Base-by-base conservation (phyloP, 2,329 filamentous ascomycete genomes). In the Paecilomyces niveus region DNA sequence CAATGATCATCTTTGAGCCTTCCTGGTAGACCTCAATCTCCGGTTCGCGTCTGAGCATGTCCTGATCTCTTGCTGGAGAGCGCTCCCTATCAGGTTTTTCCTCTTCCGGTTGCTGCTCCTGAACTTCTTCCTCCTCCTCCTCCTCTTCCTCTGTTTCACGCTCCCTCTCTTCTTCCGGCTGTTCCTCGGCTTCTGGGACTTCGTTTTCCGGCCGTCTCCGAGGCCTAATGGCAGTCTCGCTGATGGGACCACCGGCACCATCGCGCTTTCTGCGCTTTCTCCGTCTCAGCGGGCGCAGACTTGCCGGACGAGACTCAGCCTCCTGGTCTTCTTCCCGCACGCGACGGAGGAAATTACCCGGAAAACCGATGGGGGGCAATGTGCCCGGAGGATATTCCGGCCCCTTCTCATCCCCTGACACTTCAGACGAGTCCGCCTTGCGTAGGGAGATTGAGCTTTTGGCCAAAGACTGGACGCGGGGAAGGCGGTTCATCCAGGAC, bases 401-500 rank as follows among this genome's bases (percentile, higher is more conserved):
- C 63, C 83, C 78, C 65, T 84, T 84, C 61, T 86, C 85, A 45
- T 45, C 39, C 13, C 35, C 35, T 0, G 81, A 82, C 35, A 77
- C 77, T n/a, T 89, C 86, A 15, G 87, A 82, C 7, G 78, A 80
- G n/a, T 90, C 89, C 0, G 85, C 83, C 62, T 92, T 89, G 22
- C 81, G 78, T 62, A 83, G 75, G 0, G 92, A 95, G 83, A 92
- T 89, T 3, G 82, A 85, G 29, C 86, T 89, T 70, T 89, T 90
- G 3, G 92, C 91, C 66, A 93, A 86, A 0, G 94, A 97, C 63
- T 90, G 89, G 33, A 89, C 86, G 54, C 85, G 81, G 4, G 94
- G 94, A 51, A 99, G 80, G 57, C 94, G 84, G 65, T 95, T 94
- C 89, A 97, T 96, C 94, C 94, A 99, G 1, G 86, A 86, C 2